Evolutionary conservation across 257 asterid species (phyloP), one percentile per base, ranked within the genome.

Genomic region (Solanum ahanhuiri): DNA sequence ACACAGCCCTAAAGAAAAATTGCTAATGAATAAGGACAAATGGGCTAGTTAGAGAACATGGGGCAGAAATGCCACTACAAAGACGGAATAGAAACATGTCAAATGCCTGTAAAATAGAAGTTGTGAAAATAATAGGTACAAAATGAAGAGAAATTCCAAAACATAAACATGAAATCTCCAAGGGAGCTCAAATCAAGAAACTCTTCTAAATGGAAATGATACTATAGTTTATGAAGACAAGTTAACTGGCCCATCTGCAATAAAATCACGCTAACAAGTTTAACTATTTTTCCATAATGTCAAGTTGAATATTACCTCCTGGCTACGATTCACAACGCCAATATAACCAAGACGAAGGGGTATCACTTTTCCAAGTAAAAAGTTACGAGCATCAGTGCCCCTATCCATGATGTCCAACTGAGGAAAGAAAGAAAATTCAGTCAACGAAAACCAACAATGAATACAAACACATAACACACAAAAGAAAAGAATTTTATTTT

Each of bases 371-470:
- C 99, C 99, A 82, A 97, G 99, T 92, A 95, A 92, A 87, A 94
- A 94, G 86, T 97, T 94, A 86, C 94, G 94, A 20, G 98, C 98
- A 92, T 95, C 97, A 85, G 99, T 97, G 58, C 99, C 99, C 83
- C 98, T 91, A 88, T 97, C 98, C 99, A 97, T 97, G 83, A 97
- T 97, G 88, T 97, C 99, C 95, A 97, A 91, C 99, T 97, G 94
- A 82, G 87, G 87, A 79, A 90, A 81, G 89, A 90, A 88, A 87
- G 57, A 37, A 63, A 89, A 60, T 3, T 81, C 51, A 63, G 54
- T 79, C 33, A 28, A 45, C 2, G 9, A 41, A 77, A 25, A 9
- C 37, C 10, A 45, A 17, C 12, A 43, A 45, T 14, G 64, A 79
- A 77, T 14, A 45, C 83, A 43, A 33, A 76, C 30, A 45, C 83